phyloP scores from a whole-genome alignment of 306 rosid genomes.

The Cucurbita moschata region DNA sequence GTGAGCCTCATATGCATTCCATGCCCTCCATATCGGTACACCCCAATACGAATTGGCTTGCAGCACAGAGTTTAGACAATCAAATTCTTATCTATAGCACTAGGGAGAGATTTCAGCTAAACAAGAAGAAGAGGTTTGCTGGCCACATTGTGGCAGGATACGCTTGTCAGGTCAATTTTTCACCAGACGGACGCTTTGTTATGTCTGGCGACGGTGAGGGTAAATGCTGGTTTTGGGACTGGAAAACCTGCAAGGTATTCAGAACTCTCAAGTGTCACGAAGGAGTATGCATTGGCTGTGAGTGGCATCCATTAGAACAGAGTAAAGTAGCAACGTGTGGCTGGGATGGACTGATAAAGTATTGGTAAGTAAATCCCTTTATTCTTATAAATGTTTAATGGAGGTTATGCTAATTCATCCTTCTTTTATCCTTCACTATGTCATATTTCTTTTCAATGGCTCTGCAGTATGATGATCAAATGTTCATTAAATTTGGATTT shows the following conservation, averaged over 20 bases:
- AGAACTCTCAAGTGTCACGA: conserved; percentile 90
- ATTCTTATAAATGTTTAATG: too few species aligned
- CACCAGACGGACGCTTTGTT: conserved; percentile 93
- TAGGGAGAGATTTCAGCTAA: conserved; percentile 94
- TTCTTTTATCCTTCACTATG: too few species aligned
- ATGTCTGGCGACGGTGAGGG: conserved; percentile 96
- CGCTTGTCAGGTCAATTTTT: conserved; percentile 89
- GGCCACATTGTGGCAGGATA: conserved; percentile 94
- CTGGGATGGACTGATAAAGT: conserved; percentile 95
- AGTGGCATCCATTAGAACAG: conserved; percentile 94
- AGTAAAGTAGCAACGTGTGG: conserved; percentile 98
- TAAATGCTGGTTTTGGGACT: conserved; percentile 98
- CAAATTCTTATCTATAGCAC: conserved; percentile 93
- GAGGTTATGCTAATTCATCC: too few species aligned
- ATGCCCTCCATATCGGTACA: conserved; percentile 93
- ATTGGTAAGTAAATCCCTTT: conserved; percentile 40
- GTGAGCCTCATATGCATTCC: conserved; percentile 98
- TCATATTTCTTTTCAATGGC: too few species aligned
- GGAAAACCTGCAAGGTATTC: conserved; percentile 97
- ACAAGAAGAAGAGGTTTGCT: conserved; percentile 89
- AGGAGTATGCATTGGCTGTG: conserved; percentile 82
- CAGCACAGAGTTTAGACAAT: conserved; percentile 96
- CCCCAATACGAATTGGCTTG: conserved; percentile 89
- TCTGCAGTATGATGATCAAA: too few species aligned
- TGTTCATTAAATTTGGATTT: too few species aligned